Evolutionary conservation across 257 asterid species (phyloP), one percentile per base, ranked within the genome.

Genomic region (Vinca minor): DNA sequence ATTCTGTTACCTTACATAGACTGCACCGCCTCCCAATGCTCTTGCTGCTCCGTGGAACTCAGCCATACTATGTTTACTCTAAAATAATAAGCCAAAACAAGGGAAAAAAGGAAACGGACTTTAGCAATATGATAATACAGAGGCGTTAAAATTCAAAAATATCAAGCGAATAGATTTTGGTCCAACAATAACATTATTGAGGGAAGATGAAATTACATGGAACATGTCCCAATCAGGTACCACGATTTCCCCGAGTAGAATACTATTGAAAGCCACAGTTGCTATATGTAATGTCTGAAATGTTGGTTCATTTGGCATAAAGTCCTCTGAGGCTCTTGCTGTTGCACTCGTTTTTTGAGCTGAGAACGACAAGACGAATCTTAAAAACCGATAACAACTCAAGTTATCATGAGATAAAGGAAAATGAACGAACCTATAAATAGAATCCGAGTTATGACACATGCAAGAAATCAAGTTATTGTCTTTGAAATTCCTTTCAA

Each of bases 201-300:
- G 59, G 59, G 35, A 44, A 14, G 5, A 10, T 32, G 28, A 57
- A 34, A 57, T 57, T 49, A 80, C 93, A 48, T 85, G 87, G 79
- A 85, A 83, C 93, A 83, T 83, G 52, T 83, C 93, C 93, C 93
- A 85, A 41, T 85, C 89, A 0, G 89, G 87, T 12, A 77, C 87
- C 31, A 75, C 69, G 15, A 81, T 59, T 42, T 85, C 87, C 13
- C 89, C 93, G 0, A 83, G 55, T 20, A 83, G 77, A 62, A 85
- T 78, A 18, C 87, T 85, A 60, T 85, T 83, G 71, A 74, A 85
- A 8, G 86, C 61, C 35, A 83, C 88, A 2, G 88, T 6, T 3
- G 85, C 84, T 28, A 86, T 66, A 65, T 86, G 90, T 35, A 86
- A 14, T 2, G 94, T 79, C 77, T 86, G 88, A 35, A 77, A 79